Percentiles rank a stretch among this genome's conserved stretches.
Evolutionary conservation across 2,329 filamentous ascomycete species (phyloP).

Genomic region (Microascus cirrosus): DNA sequence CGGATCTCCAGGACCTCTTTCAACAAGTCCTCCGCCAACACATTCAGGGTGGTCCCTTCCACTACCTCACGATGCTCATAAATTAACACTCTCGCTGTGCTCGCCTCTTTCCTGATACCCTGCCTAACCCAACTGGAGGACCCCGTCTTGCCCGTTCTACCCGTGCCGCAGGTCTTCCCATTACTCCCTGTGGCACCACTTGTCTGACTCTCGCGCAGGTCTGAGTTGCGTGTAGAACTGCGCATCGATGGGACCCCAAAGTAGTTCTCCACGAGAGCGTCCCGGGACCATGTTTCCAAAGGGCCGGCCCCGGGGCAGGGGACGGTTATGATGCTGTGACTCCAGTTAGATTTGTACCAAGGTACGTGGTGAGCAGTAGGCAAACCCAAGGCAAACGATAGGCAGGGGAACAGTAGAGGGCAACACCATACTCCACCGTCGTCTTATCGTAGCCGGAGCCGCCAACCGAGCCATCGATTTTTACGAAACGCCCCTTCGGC

Average conservation of each 20-base stretch:
- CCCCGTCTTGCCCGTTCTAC: slow-evolving; percentile 6
- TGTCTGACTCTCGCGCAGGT: slow-evolving; percentile 1
- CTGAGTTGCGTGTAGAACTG: slow-evolving; percentile 17
- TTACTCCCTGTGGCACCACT: slow-evolving; percentile 13
- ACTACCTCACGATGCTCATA: slow-evolving; percentile 34
- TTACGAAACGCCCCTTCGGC: slow-evolving; percentile 16
- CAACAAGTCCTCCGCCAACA: slow-evolving; percentile 34
- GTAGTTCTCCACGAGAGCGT: slow-evolving; percentile 34
- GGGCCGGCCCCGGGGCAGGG: slow-evolving; percentile 42
- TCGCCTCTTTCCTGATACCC: slow-evolving; percentile 35
- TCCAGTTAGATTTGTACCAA: background rate
- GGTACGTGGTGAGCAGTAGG: background rate
- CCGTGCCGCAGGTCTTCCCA: slow-evolving; percentile 13
- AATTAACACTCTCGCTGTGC: slow-evolving; percentile 35
- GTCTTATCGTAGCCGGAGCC: slow-evolving; percentile 38
- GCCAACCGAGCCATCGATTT: slow-evolving; percentile 28
- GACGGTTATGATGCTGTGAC: slow-evolving; percentile 31
- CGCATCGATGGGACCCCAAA: slow-evolving; percentile 29
- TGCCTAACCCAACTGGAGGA: slow-evolving; percentile 36
- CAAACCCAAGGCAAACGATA: background rate
- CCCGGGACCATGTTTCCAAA: slow-evolving; percentile 40
- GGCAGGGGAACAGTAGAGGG: background rate
- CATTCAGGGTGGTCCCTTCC: slow-evolving; percentile 29
- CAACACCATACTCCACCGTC: slow-evolving; percentile 26
- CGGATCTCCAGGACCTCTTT: slow-evolving; percentile 26